Conservation (phyloP, 2,329 filamentous ascomycete genomes). For the Fusarium sp. region DNA sequence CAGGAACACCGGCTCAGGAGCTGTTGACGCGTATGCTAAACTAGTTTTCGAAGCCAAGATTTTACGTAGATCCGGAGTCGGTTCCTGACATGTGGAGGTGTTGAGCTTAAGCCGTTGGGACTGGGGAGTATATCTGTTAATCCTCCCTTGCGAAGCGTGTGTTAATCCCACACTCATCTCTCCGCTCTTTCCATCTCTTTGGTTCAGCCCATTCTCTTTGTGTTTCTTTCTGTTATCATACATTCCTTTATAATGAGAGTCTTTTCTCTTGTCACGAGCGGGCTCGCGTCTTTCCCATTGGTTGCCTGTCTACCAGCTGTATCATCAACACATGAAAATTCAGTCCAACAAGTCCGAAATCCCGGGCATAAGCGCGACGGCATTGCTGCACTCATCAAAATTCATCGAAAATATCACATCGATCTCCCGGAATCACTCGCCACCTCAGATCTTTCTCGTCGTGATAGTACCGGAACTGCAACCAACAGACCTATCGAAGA, state of each 20-base stretch:
- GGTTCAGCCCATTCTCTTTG: conserved; percentile 7
- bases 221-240: conserved; percentile 1
- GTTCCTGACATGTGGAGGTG: conserved; percentile 19
- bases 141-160: not conserved
- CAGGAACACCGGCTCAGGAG: not conserved
- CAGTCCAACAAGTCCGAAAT: conserved; percentile 56
- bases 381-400: conserved; percentile 50
- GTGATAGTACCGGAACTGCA: conserved; percentile 49
- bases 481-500: conserved; percentile 48
- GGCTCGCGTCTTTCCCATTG: conserved; percentile 18
- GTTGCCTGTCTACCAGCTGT: conserved; percentile 27
- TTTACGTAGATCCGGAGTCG: not conserved
- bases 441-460: conserved; percentile 43
- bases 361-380: conserved; percentile 52
- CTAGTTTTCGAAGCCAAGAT: not conserved
- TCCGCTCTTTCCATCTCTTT: conserved; percentile 11
- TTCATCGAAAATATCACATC: conserved; percentile 56
- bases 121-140: conserved; percentile 17
- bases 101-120: conserved; percentile 9
- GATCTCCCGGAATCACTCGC: conserved; percentile 47
- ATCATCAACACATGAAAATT: conserved; percentile 16
- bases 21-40: conserved; percentile 23
- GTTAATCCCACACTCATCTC: not conserved
- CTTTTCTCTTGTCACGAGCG: conserved; percentile 27
- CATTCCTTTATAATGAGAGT: conserved; percentile 38